Percentiles rank a stretch among this genome's conserved stretches.
phyloP scores from a whole-genome alignment of 495 filamentous ascomycete species.

The Terfezia claveryi region DNA sequence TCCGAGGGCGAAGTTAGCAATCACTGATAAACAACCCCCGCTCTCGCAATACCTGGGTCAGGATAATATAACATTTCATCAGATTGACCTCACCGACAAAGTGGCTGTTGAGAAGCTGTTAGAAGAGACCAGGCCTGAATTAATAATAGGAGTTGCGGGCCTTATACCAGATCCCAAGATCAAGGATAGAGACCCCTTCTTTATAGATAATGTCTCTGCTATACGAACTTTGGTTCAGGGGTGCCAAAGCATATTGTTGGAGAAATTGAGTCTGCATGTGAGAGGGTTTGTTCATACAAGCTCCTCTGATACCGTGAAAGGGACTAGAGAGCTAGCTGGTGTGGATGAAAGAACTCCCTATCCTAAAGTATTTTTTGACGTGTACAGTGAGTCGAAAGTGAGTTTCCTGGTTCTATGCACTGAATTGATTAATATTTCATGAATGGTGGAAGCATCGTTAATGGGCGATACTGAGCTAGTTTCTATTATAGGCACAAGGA shows the following conservation, averaged over 20 bases:
- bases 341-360: slow-evolving; percentile 75
- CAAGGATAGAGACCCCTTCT: slow-evolving; percentile 36
- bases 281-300: slow-evolving; percentile 91
- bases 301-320: slow-evolving; percentile 70
- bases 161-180: slow-evolving; percentile 28
- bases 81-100: slow-evolving; percentile 67
- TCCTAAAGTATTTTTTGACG: slow-evolving; percentile 53
- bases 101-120: slow-evolving; percentile 44
- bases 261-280: slow-evolving; percentile 42
- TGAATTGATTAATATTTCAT: slow-evolving; percentile 5
- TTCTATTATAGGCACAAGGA: slow-evolving; percentile 43
- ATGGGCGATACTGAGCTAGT: too few species aligned
- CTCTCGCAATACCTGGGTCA: slow-evolving; percentile 53
- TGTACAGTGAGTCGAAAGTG: slow-evolving; percentile 79
- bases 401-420: neutral
- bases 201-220: slow-evolving; percentile 81
- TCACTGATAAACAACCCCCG: slow-evolving; percentile 65
- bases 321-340: slow-evolving; percentile 57
- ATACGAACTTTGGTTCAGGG: slow-evolving; percentile 59
- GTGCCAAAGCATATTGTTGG: slow-evolving; percentile 8
- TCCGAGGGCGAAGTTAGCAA: slow-evolving; percentile 39
- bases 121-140: slow-evolving; percentile 45
- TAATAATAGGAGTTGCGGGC: slow-evolving; percentile 88
- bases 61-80: slow-evolving; percentile 34
- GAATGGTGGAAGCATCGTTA: too few species aligned